Conservation (phyloP, 768 basidiomycete species). For the Naganishia antarctica region DNA sequence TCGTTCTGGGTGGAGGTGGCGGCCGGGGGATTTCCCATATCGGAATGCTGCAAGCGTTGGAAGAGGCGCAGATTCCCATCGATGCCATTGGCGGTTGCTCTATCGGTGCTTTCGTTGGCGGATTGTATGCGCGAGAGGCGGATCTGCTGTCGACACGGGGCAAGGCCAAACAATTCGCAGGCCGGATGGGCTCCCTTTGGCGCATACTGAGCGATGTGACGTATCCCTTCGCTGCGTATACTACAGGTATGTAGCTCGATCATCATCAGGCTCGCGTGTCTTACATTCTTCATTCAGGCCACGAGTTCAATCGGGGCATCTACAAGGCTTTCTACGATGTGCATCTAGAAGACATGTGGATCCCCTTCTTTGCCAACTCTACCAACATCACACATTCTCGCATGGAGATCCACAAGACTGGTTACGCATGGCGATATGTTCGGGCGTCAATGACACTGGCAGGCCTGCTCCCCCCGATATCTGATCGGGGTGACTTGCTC, state of each 20-base stretch:
- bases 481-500: slow-evolving; percentile 73
- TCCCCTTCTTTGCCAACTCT: slow-evolving; percentile 96
- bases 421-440: slow-evolving; percentile 88
- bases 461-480: slow-evolving; percentile 87
- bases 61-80: slow-evolving; percentile 86
- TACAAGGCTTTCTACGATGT: slow-evolving; percentile 86
- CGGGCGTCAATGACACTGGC: slow-evolving; percentile 97
- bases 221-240: slow-evolving; percentile 86
- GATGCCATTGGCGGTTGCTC: slow-evolving; percentile 78
- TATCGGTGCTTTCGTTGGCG: slow-evolving; percentile 88
- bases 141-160: slow-evolving; percentile 80
- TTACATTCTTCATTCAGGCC: not conserved
- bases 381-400: slow-evolving; percentile 92
- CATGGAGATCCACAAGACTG: slow-evolving; percentile 96
- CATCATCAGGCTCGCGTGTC: not conserved
- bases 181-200: slow-evolving; percentile 88
- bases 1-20: slow-evolving; percentile 96
- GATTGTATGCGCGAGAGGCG: slow-evolving; percentile 88
- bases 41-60: slow-evolving; percentile 84
- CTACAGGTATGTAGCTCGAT: slow-evolving; percentile 57
- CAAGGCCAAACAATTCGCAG: slow-evolving; percentile 82
- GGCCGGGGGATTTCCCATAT: slow-evolving; percentile 79
- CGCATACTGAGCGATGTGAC: slow-evolving; percentile 89
- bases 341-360: slow-evolving; percentile 87
- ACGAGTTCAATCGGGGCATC: slow-evolving; percentile 62